Base-by-base conservation (phyloP, 768 basidiomycete genomes). In the Lentinula detonsa region DNA sequence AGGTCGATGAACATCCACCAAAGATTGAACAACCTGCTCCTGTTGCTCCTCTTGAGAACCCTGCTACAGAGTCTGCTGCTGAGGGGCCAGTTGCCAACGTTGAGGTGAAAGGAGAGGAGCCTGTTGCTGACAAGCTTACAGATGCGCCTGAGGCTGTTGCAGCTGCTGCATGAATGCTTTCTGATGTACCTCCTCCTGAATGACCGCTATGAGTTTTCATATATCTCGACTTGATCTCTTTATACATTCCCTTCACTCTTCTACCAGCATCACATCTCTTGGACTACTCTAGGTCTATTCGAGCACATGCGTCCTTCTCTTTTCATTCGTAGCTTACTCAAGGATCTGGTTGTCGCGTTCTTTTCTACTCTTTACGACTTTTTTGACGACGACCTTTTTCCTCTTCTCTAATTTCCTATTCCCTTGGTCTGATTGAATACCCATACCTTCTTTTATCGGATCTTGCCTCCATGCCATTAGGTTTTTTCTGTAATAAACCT, bases 1-100 rank as follows among this genome's bases (percentile, higher is more conserved):
- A 93, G 81, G 90, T 94, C 61, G 88, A 93, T 64, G 91, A 93
- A 78, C 81, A 91, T 72, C 91, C 93, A 42, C 93, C 93, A 65
- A 86, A 87, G 80, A 90, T 95, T 66, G 93, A 93, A 54, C 86
- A 91, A 76, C 91, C 90, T 53, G 68, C 81, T 34, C 88, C 88
- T 10, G 84, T 94, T 64, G 91, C 90, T 59, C 93, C 93, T 61
- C 79, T 95, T 65, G 91, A 93, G 78, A 83, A 90, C 72, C 87
- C 90, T 40, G 87, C 86, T 18, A 74, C 80, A 21, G 83, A 82
- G 65, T 68, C 77, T 15, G 65, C 76, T 31, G 72, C 74, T 28
- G 71, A 69, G 45, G 66, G 73, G 4, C 61, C 73, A 42, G 70
- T 73, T 48, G 67, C 74, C 4, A 60, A 67, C 23, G 57, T 66